Base-by-base conservation (phyloP, 768 basidiomycete genomes). In the Mycena filopes region DNA sequence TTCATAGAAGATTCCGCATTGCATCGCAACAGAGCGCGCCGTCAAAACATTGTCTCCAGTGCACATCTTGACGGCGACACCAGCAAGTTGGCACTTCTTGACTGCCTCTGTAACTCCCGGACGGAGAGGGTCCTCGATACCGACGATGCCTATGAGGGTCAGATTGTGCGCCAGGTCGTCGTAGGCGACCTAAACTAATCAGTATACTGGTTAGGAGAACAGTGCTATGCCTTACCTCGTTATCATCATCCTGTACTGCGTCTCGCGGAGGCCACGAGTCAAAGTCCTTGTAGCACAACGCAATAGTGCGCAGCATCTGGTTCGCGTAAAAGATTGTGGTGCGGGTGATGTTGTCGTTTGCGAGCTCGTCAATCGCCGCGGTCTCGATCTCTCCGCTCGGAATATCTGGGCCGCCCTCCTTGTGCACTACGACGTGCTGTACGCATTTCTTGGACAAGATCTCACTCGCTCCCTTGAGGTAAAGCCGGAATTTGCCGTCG, bases 291-390 rank as follows among this genome's bases (percentile, higher is more conserved):
- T 98, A 98, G 76, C 96, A 98, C 47, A 98, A 78, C 1, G 96
- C 95, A 69, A 99, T 94, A 2, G 98, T 98, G 53, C 97, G 89
- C 12, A 98, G 88, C 15, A 89, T 92, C 80, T 99, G 97, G 77
- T 96, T 96, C 72, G 96, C 96, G 76, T 99, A 99, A 78, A 98
- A 97, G 69, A 97, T 96, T 78, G 96, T 98, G 16, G 97, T 98
- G 48, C 94, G 87, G 28, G 84, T 86, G 75, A 98, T 94, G 74
- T 98, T 98, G 72, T 92, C 90, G 63, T 83, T 82, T 15, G 90
- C 88, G 18, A 89, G 79, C 12, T 86, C 81, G 70, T 88, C 89
- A 60, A 98, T 94, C 1, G 76, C 76, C 62, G 74, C 78, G 2
- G 87, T 88, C 73, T 89, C 84, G 46, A 96, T 76, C 0, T 73